These are phyloP conservation scores for Bipolaris victoriae DNA, from an alignment of 2,329 filamentous ascomycete species.

Conservation along the genomic window DNA sequence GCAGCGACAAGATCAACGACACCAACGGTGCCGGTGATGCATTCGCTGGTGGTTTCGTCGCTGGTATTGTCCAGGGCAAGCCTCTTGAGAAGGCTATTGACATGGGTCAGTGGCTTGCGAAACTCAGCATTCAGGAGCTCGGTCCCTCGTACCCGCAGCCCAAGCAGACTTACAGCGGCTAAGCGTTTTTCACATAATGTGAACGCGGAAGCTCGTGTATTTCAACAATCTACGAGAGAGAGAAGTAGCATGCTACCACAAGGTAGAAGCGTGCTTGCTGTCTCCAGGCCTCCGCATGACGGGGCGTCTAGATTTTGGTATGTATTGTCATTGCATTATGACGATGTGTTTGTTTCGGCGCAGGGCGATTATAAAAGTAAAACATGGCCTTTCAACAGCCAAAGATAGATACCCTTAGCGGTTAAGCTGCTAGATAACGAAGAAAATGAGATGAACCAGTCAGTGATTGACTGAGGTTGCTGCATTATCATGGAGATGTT, in stretches of 20 bases:
- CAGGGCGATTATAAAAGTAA: slow-evolving; percentile 10
- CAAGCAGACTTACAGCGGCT: slow-evolving; percentile 51
- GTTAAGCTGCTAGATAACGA: slow-evolving; percentile 9
- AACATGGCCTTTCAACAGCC: slow-evolving; percentile 31
- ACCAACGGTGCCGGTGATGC: slow-evolving; percentile 97
- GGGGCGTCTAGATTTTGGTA: neutral
- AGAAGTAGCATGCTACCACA: slow-evolving; percentile 25
- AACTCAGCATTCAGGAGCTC: slow-evolving; percentile 90
- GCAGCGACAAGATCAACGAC: slow-evolving; percentile 81
- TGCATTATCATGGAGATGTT: neutral
- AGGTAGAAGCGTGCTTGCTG: slow-evolving; percentile 5
- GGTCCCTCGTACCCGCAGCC: slow-evolving; percentile 76
- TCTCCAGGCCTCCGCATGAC: neutral
- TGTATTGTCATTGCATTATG: slow-evolving; percentile 5
- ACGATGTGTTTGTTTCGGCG: slow-evolving; percentile 9
- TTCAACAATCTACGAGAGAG: slow-evolving; percentile 50
- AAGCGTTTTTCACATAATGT: slow-evolving; percentile 30
- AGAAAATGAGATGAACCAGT: neutral
- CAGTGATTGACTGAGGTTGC: neutral
- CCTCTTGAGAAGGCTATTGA: slow-evolving; percentile 78
- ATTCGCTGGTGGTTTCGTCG: slow-evolving; percentile 92
- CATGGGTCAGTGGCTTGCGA: slow-evolving; percentile 96
- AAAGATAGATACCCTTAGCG: slow-evolving; percentile 27
- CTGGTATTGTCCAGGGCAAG: slow-evolving; percentile 86
- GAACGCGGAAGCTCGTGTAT: slow-evolving; percentile 49